Evolutionary conservation across 202 grass and related monocot species (phyloP).

Genomic region (Dendrocalamus latiflorus): DNA sequence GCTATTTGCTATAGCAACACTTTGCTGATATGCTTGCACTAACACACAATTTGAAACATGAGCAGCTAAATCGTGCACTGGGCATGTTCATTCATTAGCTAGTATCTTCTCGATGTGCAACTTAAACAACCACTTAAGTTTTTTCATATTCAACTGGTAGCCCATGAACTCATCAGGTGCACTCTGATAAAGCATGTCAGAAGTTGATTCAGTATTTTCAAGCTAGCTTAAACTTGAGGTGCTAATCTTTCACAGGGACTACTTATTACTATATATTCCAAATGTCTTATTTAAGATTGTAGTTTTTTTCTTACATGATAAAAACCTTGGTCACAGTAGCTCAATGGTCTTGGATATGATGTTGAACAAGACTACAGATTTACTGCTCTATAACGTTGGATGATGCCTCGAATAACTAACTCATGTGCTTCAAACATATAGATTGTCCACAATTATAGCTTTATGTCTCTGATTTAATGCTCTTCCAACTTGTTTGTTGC

Average conservation of each 20-base stretch:
- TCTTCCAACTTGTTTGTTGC: constrained; percentile 13
- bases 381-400: neutral
- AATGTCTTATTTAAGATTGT: constrained; percentile 20
- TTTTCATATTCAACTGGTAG: neutral
- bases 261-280: neutral
- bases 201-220: neutral
- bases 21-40: neutral
- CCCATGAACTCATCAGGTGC: neutral
- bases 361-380: neutral
- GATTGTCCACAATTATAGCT: constrained; percentile 6
- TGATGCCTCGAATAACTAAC: neutral
- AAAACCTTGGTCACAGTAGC: constrained; percentile 13
- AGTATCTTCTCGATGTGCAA: neutral
- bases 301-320: neutral
- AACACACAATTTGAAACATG: neutral
- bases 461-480: too few relatives aligned
- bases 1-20: neutral
- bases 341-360: neutral
- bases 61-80: neutral
- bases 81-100: neutral
- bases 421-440: neutral
- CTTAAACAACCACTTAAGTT: neutral
- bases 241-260: neutral
- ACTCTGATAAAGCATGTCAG: neutral
- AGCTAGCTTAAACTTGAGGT: constrained; percentile 5